Base-by-base conservation (phyloP, 2,329 filamentous ascomycete species). In the Hypoxylon sp. region DNA sequence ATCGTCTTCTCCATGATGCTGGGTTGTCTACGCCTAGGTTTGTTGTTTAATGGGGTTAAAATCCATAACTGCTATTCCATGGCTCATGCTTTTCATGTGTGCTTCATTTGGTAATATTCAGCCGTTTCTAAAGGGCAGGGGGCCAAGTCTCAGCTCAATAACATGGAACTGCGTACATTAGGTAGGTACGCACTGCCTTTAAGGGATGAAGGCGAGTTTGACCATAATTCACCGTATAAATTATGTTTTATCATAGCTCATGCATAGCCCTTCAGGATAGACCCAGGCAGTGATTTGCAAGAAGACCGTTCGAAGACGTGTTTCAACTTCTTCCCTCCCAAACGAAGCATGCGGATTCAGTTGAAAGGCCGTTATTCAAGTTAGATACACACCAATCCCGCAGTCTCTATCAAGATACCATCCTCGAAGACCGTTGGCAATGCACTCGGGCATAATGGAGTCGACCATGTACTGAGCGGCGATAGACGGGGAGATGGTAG, bases 351-450 rank as follows among this genome's bases (percentile, higher is more conserved):
- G 5, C 11, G 6, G n/a, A 30, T 30, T 30, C 14, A 10, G 6
- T 46, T 35, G 10, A 13, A 35, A 11, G 8, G 17, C 31, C 13
- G 8, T 50, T 55, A 13, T 31, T 64, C 65, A 77, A 42, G 68
- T 66, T 40, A 77, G 64, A 62, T 76, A 77, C 7, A 77, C 68
- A 2, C 76, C 76, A 17, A 76, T 59, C 14, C 74, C 75, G 35
- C 35, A 69, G 48, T 56, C 64, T 10, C 74, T 71, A 42, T 77
- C 74, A 11, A 71, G 65, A 66, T 74, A 77, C 75, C 75, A 77
- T 59, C 76, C 75, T 61, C 75, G 73, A 20, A 69, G 61, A 7
- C 76, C 76, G 2, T 76, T 73, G 51, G 74, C 64, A 44, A 77
- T 75, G 56, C 76, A 77, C 66, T 76, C 70, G 2, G 73, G 58